Evolutionary conservation across 2,329 filamentous ascomycete species (phyloP).

Genomic region (Raffaelea ambrosiae): DNA sequence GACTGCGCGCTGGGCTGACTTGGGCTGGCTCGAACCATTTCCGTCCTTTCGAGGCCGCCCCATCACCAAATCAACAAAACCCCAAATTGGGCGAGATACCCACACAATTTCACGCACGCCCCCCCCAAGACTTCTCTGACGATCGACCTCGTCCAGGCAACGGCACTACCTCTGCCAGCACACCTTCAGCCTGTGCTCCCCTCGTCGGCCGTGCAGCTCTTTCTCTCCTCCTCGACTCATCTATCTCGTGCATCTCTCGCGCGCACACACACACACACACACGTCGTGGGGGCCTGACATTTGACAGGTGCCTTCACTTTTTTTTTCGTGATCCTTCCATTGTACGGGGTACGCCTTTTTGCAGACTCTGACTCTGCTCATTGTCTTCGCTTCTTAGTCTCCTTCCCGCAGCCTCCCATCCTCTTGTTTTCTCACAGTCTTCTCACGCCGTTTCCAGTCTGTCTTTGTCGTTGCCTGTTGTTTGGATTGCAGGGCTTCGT

Average conservation of each 20-base stretch:
- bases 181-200: not conserved
- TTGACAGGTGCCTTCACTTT: not conserved
- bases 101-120: not conserved
- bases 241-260: not conserved
- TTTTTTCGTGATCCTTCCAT: not conserved
- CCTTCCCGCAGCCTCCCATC: too few relatives aligned
- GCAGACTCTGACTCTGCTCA: not conserved
- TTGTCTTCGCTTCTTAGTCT: too few relatives aligned
- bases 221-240: not conserved
- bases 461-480: too few relatives aligned
- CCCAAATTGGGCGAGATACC: not conserved
- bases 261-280: not conserved
- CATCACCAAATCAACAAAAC: not conserved
- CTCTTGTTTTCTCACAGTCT: too few relatives aligned
- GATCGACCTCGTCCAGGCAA: not conserved
- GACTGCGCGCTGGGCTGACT: not conserved
- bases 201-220: not conserved
- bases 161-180: not conserved
- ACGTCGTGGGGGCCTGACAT: too few relatives aligned
- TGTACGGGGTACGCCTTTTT: not conserved
- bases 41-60: not conserved
- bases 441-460: not conserved
- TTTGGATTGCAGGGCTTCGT: not conserved
- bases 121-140: not conserved
- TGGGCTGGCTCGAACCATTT: not conserved